Conservation (phyloP, 2,329 filamentous ascomycete species). For the Venturia effusa region DNA sequence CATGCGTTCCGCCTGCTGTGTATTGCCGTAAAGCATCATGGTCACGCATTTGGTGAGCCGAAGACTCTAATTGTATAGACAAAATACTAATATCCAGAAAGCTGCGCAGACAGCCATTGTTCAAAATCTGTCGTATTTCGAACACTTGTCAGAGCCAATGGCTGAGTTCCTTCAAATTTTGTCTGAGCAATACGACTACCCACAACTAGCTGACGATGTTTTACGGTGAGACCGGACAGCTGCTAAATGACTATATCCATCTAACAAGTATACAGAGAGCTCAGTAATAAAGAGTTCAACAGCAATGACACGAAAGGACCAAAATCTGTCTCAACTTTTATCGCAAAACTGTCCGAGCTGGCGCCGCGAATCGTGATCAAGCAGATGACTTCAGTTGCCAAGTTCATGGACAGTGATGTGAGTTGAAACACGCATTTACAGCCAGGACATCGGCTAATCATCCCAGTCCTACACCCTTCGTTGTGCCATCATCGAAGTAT, state of each 20-base stretch:
- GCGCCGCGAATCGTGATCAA: slow-evolving; percentile 88
- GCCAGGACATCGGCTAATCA: slow-evolving; percentile 4
- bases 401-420: slow-evolving; percentile 89
- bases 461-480: slow-evolving; percentile 76
- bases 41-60: slow-evolving; percentile 76
- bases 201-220: slow-evolving; percentile 87
- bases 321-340: slow-evolving; percentile 90
- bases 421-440: background rate
- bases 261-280: slow-evolving; percentile 46
- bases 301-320: slow-evolving; percentile 91
- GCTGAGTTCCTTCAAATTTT: slow-evolving; percentile 95
- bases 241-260: background rate
- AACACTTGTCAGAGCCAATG: slow-evolving; percentile 98
- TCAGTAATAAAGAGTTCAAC: slow-evolving; percentile 97
- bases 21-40: slow-evolving; percentile 94
- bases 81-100: slow-evolving; percentile 27
- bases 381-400: slow-evolving; percentile 91
- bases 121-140: slow-evolving; percentile 95
- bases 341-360: slow-evolving; percentile 85
- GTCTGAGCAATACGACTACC: slow-evolving; percentile 94
- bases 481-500: slow-evolving; percentile 91
- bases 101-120: slow-evolving; percentile 96
- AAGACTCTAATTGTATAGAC: background rate
- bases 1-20: slow-evolving; percentile 95
- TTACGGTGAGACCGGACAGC: slow-evolving; percentile 39